A percentile compares a stretch with the other conserved stretches of the same genome.
Evolutionary conservation across 768 basidiomycete species (phyloP).

Genomic region (Lactifluus hygrophoroides): DNA sequence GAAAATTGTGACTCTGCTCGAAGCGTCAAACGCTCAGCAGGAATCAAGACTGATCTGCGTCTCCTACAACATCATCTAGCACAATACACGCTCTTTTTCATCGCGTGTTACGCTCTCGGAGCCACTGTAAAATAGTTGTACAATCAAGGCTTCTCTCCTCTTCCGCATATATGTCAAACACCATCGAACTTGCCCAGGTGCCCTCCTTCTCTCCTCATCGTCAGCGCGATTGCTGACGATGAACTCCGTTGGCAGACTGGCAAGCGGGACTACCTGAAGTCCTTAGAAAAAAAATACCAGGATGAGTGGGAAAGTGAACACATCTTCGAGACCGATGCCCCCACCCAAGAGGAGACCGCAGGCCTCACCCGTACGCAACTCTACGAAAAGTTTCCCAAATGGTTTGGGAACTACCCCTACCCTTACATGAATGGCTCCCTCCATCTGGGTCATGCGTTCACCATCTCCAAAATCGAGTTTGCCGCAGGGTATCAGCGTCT

Average conservation of each 20-base stretch:
- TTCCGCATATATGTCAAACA: slow-evolving; percentile 20
- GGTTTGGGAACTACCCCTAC: slow-evolving; percentile 94
- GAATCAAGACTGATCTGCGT: slow-evolving; percentile 5
- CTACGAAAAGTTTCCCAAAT: slow-evolving; percentile 78
- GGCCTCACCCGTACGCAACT: slow-evolving; percentile 60
- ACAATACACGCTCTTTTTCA: slow-evolving; percentile 16
- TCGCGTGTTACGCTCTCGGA: slow-evolving; percentile 18
- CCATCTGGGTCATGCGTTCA: slow-evolving; percentile 96
- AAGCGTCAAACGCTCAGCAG: not conserved
- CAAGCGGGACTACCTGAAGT: slow-evolving; percentile 83
- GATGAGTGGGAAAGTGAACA: slow-evolving; percentile 65
- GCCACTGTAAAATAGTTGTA: slow-evolving; percentile 22
- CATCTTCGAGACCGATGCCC: slow-evolving; percentile 82
- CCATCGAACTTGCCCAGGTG: slow-evolving; percentile 29
- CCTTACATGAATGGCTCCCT: slow-evolving; percentile 99
- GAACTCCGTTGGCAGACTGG: slow-evolving; percentile 54
- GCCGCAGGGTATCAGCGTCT: slow-evolving; percentile 91
- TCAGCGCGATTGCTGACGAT: not conserved
- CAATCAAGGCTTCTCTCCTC: slow-evolving; percentile 5
- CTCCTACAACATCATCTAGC: not conserved
- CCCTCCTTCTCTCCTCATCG: not conserved
- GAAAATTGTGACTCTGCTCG: slow-evolving; percentile 2
- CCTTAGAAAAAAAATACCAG: slow-evolving; percentile 81
- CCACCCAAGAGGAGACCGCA: slow-evolving; percentile 53
- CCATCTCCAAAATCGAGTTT: slow-evolving; percentile 97